Base-by-base conservation (phyloP, 2,329 filamentous ascomycete genomes). In the Beauveria australis region DNA sequence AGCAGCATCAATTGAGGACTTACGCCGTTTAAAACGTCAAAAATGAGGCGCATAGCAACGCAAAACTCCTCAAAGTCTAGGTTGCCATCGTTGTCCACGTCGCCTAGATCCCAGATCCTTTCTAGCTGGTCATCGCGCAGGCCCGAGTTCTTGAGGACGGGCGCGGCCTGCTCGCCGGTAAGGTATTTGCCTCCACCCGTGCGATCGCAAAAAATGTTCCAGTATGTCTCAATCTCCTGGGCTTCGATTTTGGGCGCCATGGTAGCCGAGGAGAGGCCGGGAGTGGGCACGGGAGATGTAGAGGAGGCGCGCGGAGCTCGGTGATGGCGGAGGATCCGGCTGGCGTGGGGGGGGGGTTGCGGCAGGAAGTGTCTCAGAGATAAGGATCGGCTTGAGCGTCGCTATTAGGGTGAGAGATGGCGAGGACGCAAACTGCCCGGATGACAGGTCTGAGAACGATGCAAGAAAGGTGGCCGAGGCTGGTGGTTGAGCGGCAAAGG, bases 1-100 rank as follows among this genome's bases (percentile, higher is more conserved):
- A 30, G 19, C 10, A 53, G 22, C 41, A 44, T 53, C 56, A 59
- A 54, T 60, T 47, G 28, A 18, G n/a, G n/a, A 77, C 83, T 64
- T 81, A 95, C 91, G 68, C 94, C 94, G 71, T 99, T 99, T 68
- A 99, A 87, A 66, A 97, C 79, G 73, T 99, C 94, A 74, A 97
- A 99, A 69, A 97, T 97, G 70, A 99, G 79, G 70, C 94, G 86
- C 94, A 99, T 99, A 44, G 92, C 94, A 62, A 99, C 94, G 75
- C 94, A 99, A 74, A 99, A 99, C 80, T 99, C 94, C 78, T 99
- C 94, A 78, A 99, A 99, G 76, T 99, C 94, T 59, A 99, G 81
- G 75, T 95, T 95, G 64, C 94, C 94, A 78, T 99, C 94, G 68
- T 92, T 92, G 76, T 99, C 94, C 63, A 99, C 91, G 73, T 99